Evolutionary conservation across 208 protist genomes (phyloP), one percentile per base, ranked within the genome.

Genomic region (Crithidia acanthocephali): DNA sequence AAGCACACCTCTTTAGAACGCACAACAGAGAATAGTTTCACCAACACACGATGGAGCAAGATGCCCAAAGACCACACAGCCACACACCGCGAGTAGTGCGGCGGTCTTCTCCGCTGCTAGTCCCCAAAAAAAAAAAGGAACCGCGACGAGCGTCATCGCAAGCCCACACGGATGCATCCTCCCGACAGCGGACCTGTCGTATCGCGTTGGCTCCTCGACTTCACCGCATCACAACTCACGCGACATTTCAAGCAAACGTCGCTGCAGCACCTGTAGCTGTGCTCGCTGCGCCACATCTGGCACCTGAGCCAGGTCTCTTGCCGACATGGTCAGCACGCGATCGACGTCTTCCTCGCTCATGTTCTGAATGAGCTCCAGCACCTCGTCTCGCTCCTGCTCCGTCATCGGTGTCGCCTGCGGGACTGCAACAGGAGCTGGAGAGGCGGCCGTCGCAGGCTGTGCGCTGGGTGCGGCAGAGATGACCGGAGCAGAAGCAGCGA

Each of bases 331-430:
- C 16, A 88, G 55, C 33, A 96, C 87, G 15, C 85, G 80, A 61
- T 92, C 84, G 23, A 95, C 84, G 20, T 96, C 92, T 33, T 88
- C 85, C 62, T 94, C 86, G 61, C 81, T 91, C 70, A 96, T 86
- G 50, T 74, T 81, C 15, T 81, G 71, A 18, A 96, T 87, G 37
- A 94, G 82, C 68, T 88, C 74, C 56, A 96, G 55, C 64, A 92
- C 84, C 51, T 96, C 84, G 27, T 96, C 86, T 5, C 78, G 65
- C 58, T 92, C 79, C 32, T 81, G 69, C 61, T 80, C 62, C 40
- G 80, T 75, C 27, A 69, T 71, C 28, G 50, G 64, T 13, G 71
- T 25, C 5, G 55, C 30, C 35, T 48, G 8, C 6, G 25, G 50
- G 45, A 58, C 20, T 11, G 28, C 45, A n/a, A 32, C 47, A 7